Base-by-base conservation (phyloP, 257 asterid species). In the Cruciata laevipes region DNA sequence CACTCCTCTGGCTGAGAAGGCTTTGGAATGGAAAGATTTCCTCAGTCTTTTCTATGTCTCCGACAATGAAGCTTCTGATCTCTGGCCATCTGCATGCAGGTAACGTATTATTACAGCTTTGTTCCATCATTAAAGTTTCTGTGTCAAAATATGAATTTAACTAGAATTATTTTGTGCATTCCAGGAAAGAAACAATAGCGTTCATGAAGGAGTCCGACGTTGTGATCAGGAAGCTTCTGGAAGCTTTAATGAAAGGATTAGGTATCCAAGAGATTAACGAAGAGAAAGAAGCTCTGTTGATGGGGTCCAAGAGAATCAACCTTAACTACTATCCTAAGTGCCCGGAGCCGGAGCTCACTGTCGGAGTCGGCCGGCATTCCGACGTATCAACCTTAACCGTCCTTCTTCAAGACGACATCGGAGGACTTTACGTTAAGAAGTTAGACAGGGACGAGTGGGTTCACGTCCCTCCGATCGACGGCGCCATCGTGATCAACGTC, bases 1-100 rank as follows among this genome's bases (percentile, higher is more conserved):
- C 60, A 65, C 70, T 68, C 83, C 83, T 6, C 21, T 32, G 24
- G 77, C 77, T 4, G 83, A 71, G 67, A 78, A 71, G 42, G 83
- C 77, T 20, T 71, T 78, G 58, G 83, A 78, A 20, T 78, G 83
- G 83, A 78, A 78, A 65, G 83, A 78, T 75, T 78, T 56, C 47
- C 76, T 78, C 5, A 78, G 75, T 40, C 79, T 74, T 14, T 78
- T 73, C 53, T 70, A 78, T 42, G 76, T 74, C 17, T 74, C 77
- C 0, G 72, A 74, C 25, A 69, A 70, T 16, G 74, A 74, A 33
- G 78, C 76, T n/a, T 65, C 73, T 13, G 38, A 68, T 9, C 76
- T 69, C 27, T 79, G 81, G 83, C 78, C 81, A 14, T 25, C 52
- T 44, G 58, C 44, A 2, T 69, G 77, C 78, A 77, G 75, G 81